These are phyloP conservation scores for Blastobotrys proliferans DNA, from an alignment of 1,139 yeast genomes.

Conservation along the genomic window DNA sequence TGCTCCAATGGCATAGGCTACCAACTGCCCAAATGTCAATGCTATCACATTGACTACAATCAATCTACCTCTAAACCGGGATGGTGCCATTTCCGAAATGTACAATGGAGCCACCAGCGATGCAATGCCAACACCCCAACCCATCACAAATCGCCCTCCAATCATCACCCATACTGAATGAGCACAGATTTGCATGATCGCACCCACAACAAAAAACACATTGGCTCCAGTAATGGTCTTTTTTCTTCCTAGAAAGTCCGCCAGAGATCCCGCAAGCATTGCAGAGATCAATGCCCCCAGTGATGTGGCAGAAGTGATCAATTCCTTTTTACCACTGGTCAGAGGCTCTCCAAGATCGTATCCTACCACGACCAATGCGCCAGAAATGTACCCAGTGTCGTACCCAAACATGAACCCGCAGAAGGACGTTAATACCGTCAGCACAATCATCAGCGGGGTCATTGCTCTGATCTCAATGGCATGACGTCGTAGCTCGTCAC, in stretches of 20 bases:
- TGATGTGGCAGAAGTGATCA: slow-evolving; percentile 93
- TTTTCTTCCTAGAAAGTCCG: slow-evolving; percentile 80
- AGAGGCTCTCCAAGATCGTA: slow-evolving; percentile 54
- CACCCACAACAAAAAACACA: slow-evolving; percentile 74
- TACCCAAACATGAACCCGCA: slow-evolving; percentile 97
- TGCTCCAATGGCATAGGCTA: slow-evolving; percentile 91
- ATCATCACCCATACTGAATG: slow-evolving; percentile 86
- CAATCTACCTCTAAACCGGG: slow-evolving; percentile 78
- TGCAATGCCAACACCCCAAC: slow-evolving; percentile 93
- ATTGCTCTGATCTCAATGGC: slow-evolving; percentile 29
- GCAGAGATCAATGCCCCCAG: slow-evolving; percentile 86
- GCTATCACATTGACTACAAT: slow-evolving; percentile 58
- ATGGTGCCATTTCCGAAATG: slow-evolving; percentile 88
- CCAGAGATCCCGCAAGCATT: slow-evolving; percentile 68
- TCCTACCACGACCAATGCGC: slow-evolving; percentile 82
- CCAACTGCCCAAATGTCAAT: slow-evolving; percentile 85
- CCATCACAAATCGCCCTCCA: slow-evolving; percentile 84
- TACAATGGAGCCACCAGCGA: slow-evolving; percentile 86
- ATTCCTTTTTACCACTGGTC: slow-evolving; percentile 75
- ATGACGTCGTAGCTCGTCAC: slow-evolving; percentile 11
- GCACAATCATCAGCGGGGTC: slow-evolving; percentile 56
- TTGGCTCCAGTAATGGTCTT: slow-evolving; percentile 77
- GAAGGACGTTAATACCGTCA: slow-evolving; percentile 78
- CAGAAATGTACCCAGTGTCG: slow-evolving; percentile 92
- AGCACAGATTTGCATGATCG: slow-evolving; percentile 76